These are phyloP conservation scores for Crithidia acanthocephali DNA, from an alignment of 208 protist species.

Conservation along the genomic window DNA sequence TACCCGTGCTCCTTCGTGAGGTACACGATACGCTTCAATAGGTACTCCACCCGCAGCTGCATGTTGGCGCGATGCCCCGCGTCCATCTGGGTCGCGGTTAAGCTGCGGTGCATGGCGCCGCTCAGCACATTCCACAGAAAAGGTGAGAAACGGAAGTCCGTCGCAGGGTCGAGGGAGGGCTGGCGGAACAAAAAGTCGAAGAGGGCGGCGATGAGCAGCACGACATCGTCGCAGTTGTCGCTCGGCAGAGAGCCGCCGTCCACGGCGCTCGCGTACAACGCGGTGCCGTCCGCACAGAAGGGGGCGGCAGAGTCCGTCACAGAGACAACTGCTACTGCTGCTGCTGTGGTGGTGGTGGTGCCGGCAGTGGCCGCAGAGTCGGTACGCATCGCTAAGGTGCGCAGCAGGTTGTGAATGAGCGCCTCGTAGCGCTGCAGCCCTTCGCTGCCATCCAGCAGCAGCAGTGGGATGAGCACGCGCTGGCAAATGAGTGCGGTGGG, in stretches of 20 bases:
- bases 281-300: neutral
- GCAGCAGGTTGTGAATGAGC: conserved; percentile 34
- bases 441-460: conserved; percentile 46
- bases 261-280: neutral
- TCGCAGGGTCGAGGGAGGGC: conserved; percentile 21
- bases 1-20: conserved; percentile 48
- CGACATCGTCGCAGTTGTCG: conserved; percentile 53
- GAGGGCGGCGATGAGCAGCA: conserved; percentile 77
- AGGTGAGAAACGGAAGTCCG: conserved; percentile 68
- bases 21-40: conserved; percentile 86
- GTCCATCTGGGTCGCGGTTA: conserved; percentile 45
- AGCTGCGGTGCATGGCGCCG: conserved; percentile 47
- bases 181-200: conserved; percentile 88
- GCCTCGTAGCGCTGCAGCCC: conserved; percentile 34
- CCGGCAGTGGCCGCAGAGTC: neutral
- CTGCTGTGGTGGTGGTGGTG: too few species aligned
- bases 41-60: conserved; percentile 77
- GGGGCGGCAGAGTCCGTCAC: too few species aligned
- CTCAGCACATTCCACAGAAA: conserved; percentile 71
- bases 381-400: conserved; percentile 21
- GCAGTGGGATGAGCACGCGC: conserved; percentile 75
- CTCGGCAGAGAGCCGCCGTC: neutral
- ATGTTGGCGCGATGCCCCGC: conserved; percentile 70
- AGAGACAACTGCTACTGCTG: too few species aligned
- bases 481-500: conserved; percentile 59